A percentile compares a stretch with the other conserved stretches of the same genome.
Conservation (phyloP, 495 filamentous ascomycete species). For the Aspergillus sparsus region DNA sequence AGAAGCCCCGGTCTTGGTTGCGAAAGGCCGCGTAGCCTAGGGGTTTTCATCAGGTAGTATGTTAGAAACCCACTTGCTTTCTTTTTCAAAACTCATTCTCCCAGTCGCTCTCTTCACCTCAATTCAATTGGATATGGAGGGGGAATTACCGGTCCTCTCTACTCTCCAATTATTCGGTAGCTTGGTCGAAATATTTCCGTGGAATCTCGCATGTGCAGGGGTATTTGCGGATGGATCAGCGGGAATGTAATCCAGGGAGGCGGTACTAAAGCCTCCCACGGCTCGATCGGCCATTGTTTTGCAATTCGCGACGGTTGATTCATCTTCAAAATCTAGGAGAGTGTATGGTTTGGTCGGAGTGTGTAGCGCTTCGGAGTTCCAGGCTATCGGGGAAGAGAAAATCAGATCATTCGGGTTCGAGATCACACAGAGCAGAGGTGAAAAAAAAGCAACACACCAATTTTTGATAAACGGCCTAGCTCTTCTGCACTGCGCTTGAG, state of each 20-base stretch:
- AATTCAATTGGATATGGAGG: not conserved
- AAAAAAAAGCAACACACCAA: slow-evolving; percentile 46
- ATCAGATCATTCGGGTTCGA: slow-evolving; percentile 9
- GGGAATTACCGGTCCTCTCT: slow-evolving; percentile 64
- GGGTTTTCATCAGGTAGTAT: slow-evolving; percentile 22
- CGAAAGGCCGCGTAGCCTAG: slow-evolving; percentile 91
- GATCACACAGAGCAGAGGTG: not conserved
- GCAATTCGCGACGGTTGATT: slow-evolving; percentile 61
- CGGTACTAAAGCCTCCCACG: slow-evolving; percentile 80
- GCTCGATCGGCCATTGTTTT: slow-evolving; percentile 85
- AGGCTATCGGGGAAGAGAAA: slow-evolving; percentile 32
- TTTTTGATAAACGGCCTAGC: slow-evolving; percentile 57
- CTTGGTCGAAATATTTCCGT: slow-evolving; percentile 83
- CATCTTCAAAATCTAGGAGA: slow-evolving; percentile 62
- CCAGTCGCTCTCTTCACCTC: not conserved
- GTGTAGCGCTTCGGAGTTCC: slow-evolving; percentile 50
- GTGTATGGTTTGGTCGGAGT: slow-evolving; percentile 50
- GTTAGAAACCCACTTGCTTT: too few relatives aligned
- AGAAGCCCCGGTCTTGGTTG: slow-evolving; percentile 56
- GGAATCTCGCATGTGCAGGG: slow-evolving; percentile 70
- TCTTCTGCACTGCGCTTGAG: slow-evolving; percentile 65
- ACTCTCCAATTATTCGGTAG: slow-evolving; percentile 58
- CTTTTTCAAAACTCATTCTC: not conserved
- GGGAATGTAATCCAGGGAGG: slow-evolving; percentile 67
- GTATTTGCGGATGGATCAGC: slow-evolving; percentile 42